These are phyloP conservation scores for Phytophthora fragariaefolia DNA, from an alignment of 352 stramenopile species.

Conservation along the genomic window DNA sequence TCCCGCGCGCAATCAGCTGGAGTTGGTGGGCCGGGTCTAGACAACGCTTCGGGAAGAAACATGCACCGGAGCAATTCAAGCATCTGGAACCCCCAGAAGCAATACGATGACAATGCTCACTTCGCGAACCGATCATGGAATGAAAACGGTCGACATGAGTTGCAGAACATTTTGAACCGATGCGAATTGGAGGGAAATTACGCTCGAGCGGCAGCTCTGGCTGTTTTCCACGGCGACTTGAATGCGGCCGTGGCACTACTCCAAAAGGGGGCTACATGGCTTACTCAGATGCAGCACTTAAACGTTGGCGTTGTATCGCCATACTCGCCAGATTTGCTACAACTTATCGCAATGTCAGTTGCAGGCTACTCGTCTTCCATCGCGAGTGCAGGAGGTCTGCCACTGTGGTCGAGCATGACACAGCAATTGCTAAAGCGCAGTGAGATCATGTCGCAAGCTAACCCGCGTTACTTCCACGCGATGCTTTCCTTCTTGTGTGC, in stretches of 20 bases:
- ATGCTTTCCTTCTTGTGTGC: conserved; percentile 79
- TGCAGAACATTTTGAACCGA: conserved; percentile 63
- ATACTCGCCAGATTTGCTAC: conserved; percentile 78
- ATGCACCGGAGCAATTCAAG: conserved; percentile 73
- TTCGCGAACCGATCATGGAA: conserved; percentile 60
- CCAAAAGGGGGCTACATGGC: conserved; percentile 70
- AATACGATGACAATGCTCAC: conserved; percentile 56
- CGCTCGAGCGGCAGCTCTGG: conserved; percentile 69
- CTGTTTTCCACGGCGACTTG: conserved; percentile 88
- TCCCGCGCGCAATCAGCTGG: conserved; percentile 25
- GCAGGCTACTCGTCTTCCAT: conserved; percentile 76
- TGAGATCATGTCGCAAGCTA: conserved; percentile 66
- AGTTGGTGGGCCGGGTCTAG: conserved; percentile 37
- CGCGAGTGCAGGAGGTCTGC: conserved; percentile 46
- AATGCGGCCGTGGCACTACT: conserved; percentile 68
- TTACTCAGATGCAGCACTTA: conserved; percentile 64
- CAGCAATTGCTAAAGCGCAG: conserved; percentile 79
- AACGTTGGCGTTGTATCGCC: conserved; percentile 41
- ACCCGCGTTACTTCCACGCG: conserved; percentile 84
- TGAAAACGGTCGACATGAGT: conserved; percentile 59
- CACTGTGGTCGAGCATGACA: conserved; percentile 82
- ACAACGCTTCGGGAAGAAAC: conserved; percentile 38
- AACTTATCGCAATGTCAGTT: conserved; percentile 90
- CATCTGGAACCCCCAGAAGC: conserved; percentile 68
- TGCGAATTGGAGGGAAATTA: conserved; percentile 75